Evolutionary conservation across 2,329 filamentous ascomycete genomes (phyloP).

Genomic region (Seiridium cupressi): DNA sequence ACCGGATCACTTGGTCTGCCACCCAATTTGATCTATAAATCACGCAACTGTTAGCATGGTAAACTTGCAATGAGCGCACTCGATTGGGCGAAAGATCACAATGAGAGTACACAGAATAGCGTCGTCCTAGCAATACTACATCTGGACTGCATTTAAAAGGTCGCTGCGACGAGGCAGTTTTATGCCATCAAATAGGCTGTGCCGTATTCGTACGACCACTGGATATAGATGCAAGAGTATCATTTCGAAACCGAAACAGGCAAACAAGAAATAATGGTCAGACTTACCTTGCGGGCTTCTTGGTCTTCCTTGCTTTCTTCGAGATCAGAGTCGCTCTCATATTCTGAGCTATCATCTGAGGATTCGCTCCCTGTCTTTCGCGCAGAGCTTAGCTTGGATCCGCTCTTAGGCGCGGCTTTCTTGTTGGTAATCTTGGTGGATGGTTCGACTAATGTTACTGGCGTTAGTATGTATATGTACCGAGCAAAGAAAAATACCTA

Average conservation of each 20-base stretch:
- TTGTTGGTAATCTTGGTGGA: neutral
- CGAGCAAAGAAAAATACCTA: no score
- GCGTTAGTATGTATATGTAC: neutral
- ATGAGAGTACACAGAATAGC: no score
- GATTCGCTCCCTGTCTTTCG: neutral
- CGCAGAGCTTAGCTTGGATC: neutral
- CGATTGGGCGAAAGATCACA: neutral
- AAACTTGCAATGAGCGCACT: neutral
- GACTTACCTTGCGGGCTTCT: conserved; percentile 10
- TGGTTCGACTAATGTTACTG: neutral
- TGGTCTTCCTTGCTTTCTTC: conserved; percentile 4
- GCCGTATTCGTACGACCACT: no score
- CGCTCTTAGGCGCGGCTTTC: neutral
- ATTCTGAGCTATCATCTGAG: conserved; percentile 6
- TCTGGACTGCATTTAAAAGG: no score
- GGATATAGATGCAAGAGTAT: no score
- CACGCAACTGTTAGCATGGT: neutral
- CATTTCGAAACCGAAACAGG: neutral
- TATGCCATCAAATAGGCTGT: no score
- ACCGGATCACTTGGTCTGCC: conserved; percentile 19
- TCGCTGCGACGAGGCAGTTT: no score
- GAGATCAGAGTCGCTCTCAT: conserved; percentile 5
- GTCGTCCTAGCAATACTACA: no score
- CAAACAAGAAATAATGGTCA: neutral
- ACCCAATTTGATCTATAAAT: conserved; percentile 4